Percentiles rank a stretch among this genome's conserved stretches.
phyloP scores from a whole-genome alignment of 441 rosid genomes.

The Corymbia citriodora region DNA sequence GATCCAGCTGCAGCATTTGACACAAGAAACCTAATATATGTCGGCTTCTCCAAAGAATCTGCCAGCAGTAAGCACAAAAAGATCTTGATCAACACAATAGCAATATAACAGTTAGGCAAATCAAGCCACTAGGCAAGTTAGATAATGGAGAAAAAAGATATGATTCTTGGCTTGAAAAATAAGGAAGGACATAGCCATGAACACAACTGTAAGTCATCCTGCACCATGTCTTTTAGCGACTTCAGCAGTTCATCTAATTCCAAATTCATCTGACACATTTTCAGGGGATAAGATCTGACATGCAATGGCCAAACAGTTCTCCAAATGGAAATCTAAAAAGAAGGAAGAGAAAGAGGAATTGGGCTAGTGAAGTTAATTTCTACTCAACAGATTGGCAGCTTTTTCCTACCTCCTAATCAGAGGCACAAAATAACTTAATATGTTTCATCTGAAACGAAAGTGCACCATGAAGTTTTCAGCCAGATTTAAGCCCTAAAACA shows the following conservation, averaged over 20 bases:
- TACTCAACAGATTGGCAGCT: not conserved
- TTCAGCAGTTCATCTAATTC: not conserved
- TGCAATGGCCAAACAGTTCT: not conserved
- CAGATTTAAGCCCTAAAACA: not conserved
- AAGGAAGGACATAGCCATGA: not conserved
- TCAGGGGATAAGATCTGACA: not conserved
- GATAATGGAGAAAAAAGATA: not conserved
- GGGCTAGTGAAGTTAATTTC: not conserved
- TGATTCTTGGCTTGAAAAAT: not conserved
- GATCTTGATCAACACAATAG: not conserved
- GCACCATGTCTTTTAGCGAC: not conserved
- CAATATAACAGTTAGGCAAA: not conserved
- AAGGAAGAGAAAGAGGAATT: not conserved
- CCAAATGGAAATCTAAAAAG: not conserved
- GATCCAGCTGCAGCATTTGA: constrained; percentile 99
- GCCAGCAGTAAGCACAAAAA: constrained; percentile 7
- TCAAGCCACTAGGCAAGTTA: not conserved
- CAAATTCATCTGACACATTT: not conserved
- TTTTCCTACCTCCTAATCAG: not conserved
- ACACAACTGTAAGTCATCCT: not conserved
- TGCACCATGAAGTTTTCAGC: not conserved
- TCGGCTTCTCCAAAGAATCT: constrained; percentile 79
- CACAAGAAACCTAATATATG: constrained; percentile 82
- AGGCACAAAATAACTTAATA: not conserved
- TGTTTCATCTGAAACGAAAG: not conserved